Evolutionary conservation across 176 grass and related monocot genomes (phyloP), one percentile per base, ranked within the genome.

Genomic region (Puya raimondii): DNA sequence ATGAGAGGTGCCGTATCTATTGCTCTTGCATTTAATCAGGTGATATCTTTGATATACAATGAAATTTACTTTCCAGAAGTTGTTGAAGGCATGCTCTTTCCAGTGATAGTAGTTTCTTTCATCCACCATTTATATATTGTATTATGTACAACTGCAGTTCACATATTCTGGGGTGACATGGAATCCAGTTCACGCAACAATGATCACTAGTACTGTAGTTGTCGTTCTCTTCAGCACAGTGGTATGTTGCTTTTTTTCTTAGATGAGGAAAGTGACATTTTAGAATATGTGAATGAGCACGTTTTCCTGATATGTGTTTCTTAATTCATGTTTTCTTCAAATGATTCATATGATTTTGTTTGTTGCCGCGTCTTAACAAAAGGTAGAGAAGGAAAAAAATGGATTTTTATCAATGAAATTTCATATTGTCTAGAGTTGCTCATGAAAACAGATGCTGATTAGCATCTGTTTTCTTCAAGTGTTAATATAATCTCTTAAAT

Each of bases 1-100:
- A 96, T 91, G 85, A 88, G 92, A 82, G 83, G 88, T 0, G 85
- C 88, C 15, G 88, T 91, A 73, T 96, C 85, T n/a, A 78, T 96
- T 49, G 88, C 85, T 1, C 78, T 96, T 56, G 88, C 85, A 68
- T 96, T 88, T 57, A 91, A 84, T 85, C 85, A 96, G 92, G 85
- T 91, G 53, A 7, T 2, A n/a, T 2, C 52, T 3, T 64, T 22
- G 0, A 73, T 51, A 6, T 64, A 1, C 10, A 2, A 59, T 18
- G 56, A 21, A 9, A 9, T 59, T 59, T 22, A 17, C 14, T 57
- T 57, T 59, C 56, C 56, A 59, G 33, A 42, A 42, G 16, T 59
- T 20, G 7, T 22, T 22, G 15, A 18, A 59, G 20, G 56, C 56
- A 22, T 59, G 56, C 17, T 21, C 16, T 9, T 59, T 59, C 20